Percentiles rank a stretch among this genome's conserved stretches.
Conservation (phyloP, 139 green algal genomes). For the Coelastrella sp. region DNA sequence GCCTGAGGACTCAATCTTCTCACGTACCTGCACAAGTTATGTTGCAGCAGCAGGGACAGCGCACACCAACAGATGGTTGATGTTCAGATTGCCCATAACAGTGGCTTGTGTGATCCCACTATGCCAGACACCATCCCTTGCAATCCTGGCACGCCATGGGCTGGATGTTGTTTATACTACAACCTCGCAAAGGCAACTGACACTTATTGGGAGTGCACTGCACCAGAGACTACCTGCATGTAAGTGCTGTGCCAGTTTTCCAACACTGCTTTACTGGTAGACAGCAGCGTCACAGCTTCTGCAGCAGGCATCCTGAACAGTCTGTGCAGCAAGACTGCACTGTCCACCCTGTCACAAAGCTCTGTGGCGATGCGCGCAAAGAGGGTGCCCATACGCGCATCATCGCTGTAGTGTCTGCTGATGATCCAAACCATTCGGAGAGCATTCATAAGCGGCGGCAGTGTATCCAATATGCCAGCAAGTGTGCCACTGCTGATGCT, state of each 20-base stretch:
- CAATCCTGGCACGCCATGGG: too few species aligned
- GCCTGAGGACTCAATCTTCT: slow-evolving; percentile 88
- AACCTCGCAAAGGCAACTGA: too few species aligned
- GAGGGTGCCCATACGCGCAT: slow-evolving; percentile 90
- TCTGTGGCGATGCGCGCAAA: slow-evolving; percentile 86
- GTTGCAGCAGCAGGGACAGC: not conserved
- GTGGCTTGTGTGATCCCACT: too few species aligned
- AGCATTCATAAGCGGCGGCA: slow-evolving; percentile 90
- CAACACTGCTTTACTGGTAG: slow-evolving; percentile 70
- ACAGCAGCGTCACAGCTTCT: slow-evolving; percentile 71
- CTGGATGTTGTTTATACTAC: too few species aligned
- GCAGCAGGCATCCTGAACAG: slow-evolving; percentile 73
- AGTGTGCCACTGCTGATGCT: slow-evolving; percentile 72
- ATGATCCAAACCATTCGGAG: slow-evolving; percentile 96
- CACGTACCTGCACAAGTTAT: slow-evolving; percentile 64
- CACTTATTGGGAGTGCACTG: too few species aligned
- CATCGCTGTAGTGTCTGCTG: slow-evolving; percentile 84
- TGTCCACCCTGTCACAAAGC: slow-evolving; percentile 79
- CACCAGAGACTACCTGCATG: slow-evolving; percentile 70
- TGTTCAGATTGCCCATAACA: too few species aligned
- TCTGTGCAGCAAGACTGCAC: slow-evolving; percentile 71
- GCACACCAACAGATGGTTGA: too few species aligned
- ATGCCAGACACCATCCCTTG: too few species aligned
- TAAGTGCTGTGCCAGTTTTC: slow-evolving; percentile 85
- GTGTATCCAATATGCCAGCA: slow-evolving; percentile 77